Evolutionary conservation across 1,284 basidiomycete species (phyloP).

Genomic region (Puccinia novopanici): DNA sequence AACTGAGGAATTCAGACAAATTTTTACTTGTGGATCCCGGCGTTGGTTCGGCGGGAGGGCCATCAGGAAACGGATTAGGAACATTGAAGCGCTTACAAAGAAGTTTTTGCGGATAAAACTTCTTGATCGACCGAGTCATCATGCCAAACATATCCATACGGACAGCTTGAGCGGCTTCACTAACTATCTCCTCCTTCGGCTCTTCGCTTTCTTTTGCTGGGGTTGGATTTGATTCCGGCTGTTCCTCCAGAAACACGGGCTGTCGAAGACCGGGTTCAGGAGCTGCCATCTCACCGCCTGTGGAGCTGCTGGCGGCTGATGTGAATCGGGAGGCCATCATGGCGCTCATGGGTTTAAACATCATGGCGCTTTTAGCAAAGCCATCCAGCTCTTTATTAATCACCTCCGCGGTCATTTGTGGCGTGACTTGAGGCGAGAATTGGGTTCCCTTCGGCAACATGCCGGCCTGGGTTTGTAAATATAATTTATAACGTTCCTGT

Average conservation of each 20-base stretch:
- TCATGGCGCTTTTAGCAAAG: constrained; percentile 79
- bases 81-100: constrained; percentile 94
- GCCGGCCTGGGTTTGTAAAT: constrained; percentile 72
- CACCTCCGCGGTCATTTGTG: constrained; percentile 66
- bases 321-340: constrained; percentile 93
- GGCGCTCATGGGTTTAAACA: constrained; percentile 87
- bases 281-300: constrained; percentile 66
- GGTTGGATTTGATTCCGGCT: constrained; percentile 57
- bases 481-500: constrained; percentile 81
- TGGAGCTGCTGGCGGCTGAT: constrained; percentile 67
- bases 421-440: constrained; percentile 47
- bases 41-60: constrained; percentile 55
- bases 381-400: constrained; percentile 80
- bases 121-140: constrained; percentile 72
- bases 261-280: constrained; percentile 68
- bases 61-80: constrained; percentile 73
- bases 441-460: constrained; percentile 45
- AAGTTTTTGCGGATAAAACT: constrained; percentile 77
- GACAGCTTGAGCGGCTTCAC: constrained; percentile 76
- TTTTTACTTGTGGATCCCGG: constrained; percentile 54
- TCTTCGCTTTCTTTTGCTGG: constrained; percentile 53
- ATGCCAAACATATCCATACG: constrained; percentile 81
- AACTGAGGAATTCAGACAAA: constrained; percentile 54
- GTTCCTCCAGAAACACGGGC: constrained; percentile 66
- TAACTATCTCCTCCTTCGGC: constrained; percentile 51